A percentile compares a stretch with the other conserved stretches of the same genome.
Conservation (phyloP, 768 basidiomycete genomes). For the Hydnum rufescens region DNA sequence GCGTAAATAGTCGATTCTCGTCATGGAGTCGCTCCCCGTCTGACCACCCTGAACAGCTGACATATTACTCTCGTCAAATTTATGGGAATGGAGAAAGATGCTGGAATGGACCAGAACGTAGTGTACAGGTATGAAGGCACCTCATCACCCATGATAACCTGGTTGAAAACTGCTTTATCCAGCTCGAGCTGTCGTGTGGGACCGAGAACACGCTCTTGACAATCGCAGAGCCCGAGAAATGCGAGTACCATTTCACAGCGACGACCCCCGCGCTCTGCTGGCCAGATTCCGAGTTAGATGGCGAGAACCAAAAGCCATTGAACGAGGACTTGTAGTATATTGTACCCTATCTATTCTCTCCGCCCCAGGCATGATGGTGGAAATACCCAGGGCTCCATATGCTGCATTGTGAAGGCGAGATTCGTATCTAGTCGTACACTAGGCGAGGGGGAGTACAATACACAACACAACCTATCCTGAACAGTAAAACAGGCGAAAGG, state of each 20-base stretch:
- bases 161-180: background rate
- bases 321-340: background rate
- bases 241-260: conserved; percentile 77
- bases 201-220: conserved; percentile 60
- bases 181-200: conserved; percentile 68
- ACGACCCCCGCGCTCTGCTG: conserved; percentile 71
- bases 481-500: background rate
- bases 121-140: conserved; percentile 37
- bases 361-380: background rate
- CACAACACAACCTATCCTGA: background rate
- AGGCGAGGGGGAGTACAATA: background rate
- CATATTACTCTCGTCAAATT: conserved; percentile 62
- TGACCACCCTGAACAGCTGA: conserved; percentile 37
- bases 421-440: background rate
- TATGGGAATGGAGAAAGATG: conserved; percentile 77
- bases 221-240: conserved; percentile 84
- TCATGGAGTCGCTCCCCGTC: conserved; percentile 56
- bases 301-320: background rate
- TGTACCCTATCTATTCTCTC: background rate
- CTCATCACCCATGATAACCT: background rate
- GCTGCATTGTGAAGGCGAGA: background rate
- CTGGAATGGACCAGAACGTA: conserved; percentile 92
- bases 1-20: conserved; percentile 38
- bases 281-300: conserved; percentile 16
- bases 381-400: too few species aligned